These are phyloP conservation scores for Speleostelium caveatum DNA, from an alignment of 78 protist species.

Conservation along the genomic window DNA sequence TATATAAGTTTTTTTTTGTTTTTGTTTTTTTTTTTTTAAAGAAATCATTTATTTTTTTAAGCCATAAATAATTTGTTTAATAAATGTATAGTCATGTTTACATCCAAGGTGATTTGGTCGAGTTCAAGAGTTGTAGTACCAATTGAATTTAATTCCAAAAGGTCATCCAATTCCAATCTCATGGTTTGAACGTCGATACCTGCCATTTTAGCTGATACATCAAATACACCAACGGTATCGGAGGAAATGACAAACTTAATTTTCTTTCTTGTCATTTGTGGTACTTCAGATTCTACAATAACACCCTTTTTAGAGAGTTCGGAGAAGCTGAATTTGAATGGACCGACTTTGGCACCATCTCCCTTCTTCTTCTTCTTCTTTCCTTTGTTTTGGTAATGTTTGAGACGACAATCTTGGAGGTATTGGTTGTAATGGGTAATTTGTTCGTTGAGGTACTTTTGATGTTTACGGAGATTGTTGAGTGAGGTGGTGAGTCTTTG, in stretches of 20 bases:
- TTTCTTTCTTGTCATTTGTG: constrained; percentile 77
- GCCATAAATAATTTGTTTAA: constrained; percentile 79
- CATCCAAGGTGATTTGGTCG: constrained; percentile 85
- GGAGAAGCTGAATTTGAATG: constrained; percentile 82
- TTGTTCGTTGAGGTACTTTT: constrained; percentile 82
- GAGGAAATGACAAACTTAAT: constrained; percentile 81
- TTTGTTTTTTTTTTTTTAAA: neutral
- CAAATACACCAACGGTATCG: constrained; percentile 85
- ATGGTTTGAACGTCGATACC: constrained; percentile 81
- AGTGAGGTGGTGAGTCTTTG: constrained; percentile 72
- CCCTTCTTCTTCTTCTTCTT: constrained; percentile 85
- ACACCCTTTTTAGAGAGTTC: constrained; percentile 80
- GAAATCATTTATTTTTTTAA: constrained; percentile 8
- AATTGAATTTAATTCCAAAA: constrained; percentile 78
- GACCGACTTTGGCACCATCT: constrained; percentile 85
- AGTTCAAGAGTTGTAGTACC: constrained; percentile 67
- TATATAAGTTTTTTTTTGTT: neutral
- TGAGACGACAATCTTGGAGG: constrained; percentile 87
- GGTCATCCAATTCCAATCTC: constrained; percentile 83
- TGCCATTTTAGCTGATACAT: constrained; percentile 85
- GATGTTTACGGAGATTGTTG: constrained; percentile 75
- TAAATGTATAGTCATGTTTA: constrained; percentile 84
- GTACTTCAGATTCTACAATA: constrained; percentile 84
- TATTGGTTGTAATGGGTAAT: constrained; percentile 82
- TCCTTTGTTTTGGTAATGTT: constrained; percentile 80